Percentiles rank a stretch among this genome's conserved stretches.
Evolutionary conservation across 768 basidiomycete species (phyloP).

Genomic region (Phanerochaete sordida): DNA sequence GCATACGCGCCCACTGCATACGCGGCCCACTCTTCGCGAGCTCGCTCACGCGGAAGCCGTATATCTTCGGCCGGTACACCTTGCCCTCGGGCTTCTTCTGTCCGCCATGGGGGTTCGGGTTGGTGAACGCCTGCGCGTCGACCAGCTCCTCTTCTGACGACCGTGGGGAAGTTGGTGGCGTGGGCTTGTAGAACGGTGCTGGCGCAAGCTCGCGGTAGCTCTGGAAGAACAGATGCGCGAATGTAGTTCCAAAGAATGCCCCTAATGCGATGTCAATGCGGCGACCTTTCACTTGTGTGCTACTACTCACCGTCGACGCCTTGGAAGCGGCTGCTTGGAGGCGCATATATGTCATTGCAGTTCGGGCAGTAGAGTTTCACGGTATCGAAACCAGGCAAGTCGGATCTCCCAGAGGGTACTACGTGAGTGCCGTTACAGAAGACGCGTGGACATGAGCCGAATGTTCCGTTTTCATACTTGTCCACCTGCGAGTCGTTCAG

Average conservation of each 20-base stretch:
- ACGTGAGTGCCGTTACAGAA: conserved; percentile 88
- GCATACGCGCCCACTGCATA: conserved; percentile 93
- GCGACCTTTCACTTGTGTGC: not conserved
- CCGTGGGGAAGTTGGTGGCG: conserved; percentile 36
- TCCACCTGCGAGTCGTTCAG: conserved; percentile 57
- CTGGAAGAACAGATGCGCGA: conserved; percentile 96
- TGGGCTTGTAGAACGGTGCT: conserved; percentile 84
- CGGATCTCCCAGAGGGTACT: conserved; percentile 92
- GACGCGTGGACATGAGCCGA: conserved; percentile 94
- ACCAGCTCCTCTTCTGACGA: conserved; percentile 29
- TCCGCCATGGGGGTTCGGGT: conserved; percentile 86
- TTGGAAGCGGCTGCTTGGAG: conserved; percentile 93
- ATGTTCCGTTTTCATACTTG: conserved; percentile 89
- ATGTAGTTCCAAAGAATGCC: conserved; percentile 99
- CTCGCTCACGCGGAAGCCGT: conserved; percentile 97
- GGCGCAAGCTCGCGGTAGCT: conserved; percentile 95
- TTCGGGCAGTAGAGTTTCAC: conserved; percentile 98
- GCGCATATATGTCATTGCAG: conserved; percentile 95
- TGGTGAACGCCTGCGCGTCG: conserved; percentile 58
- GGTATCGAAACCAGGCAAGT: conserved; percentile 94
- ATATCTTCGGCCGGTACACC: conserved; percentile 90
- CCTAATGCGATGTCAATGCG: conserved; percentile 44
- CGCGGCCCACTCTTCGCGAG: conserved; percentile 91
- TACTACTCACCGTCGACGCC: conserved; percentile 82
- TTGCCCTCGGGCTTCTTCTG: conserved; percentile 85